phyloP scores from a whole-genome alignment of 2,329 filamentous ascomycete species.

The Phaeosphaeriaceae sp. region DNA sequence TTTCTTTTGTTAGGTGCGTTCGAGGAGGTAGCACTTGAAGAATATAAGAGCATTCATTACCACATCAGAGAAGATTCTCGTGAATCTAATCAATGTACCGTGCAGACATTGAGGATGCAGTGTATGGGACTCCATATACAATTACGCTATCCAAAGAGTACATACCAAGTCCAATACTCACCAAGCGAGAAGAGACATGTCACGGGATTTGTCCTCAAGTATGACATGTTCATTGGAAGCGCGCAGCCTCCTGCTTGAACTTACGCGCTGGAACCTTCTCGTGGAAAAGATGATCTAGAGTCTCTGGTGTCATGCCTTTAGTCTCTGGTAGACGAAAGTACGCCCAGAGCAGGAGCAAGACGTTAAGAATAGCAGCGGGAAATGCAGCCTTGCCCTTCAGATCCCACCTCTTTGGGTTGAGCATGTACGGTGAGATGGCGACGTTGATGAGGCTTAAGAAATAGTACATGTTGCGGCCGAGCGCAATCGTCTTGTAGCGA shows the following conservation, averaged over 20 bases:
- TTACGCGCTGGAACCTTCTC: conserved; percentile 32
- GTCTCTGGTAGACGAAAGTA: conserved; percentile 84
- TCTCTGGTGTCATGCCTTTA: conserved; percentile 78
- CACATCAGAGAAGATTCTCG: no score
- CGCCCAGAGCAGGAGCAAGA: conserved; percentile 77
- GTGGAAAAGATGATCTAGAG: conserved; percentile 84
- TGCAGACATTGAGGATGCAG: no score
- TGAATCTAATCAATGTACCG: no score
- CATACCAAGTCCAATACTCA: no score
- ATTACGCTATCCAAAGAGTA: no score
- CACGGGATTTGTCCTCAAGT: no score
- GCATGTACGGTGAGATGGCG: conserved; percentile 32
- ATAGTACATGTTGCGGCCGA: conserved; percentile 78
- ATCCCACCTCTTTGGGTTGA: conserved; percentile 64
- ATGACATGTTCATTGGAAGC: background rate
- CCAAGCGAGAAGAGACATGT: no score
- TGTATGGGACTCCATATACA: no score
- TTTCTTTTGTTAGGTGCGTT: background rate
- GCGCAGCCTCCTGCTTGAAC: conserved; percentile 2
- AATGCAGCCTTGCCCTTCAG: conserved; percentile 83
- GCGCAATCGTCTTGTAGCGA: conserved; percentile 87
- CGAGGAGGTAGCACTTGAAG: background rate
- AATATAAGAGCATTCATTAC: background rate
- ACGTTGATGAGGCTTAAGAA: conserved; percentile 65
- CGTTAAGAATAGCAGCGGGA: conserved; percentile 82